Base-by-base conservation (phyloP, 768 basidiomycete genomes). In the Lactifluus hygrophoroides region DNA sequence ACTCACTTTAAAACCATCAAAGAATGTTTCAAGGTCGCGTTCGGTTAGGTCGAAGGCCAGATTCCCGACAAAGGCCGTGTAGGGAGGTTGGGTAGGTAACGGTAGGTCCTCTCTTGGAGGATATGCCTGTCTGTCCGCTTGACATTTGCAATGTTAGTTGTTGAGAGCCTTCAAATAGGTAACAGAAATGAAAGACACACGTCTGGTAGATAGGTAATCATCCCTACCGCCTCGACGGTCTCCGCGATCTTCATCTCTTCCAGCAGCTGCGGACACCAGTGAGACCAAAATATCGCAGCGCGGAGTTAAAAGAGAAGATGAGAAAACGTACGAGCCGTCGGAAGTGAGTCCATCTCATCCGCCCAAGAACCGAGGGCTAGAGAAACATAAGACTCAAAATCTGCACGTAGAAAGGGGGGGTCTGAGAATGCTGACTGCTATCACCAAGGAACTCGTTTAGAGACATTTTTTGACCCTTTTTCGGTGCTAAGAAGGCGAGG, bases 11-110 rank as follows among this genome's bases (percentile, higher is more conserved):
- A 77, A 73, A 27, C 80, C 80, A 42, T 73, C 73, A 68, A 99
- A 98, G 73, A 92, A 95, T 10, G 76, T 77, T 59, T 83, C 86
- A 44, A 99, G 73, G 66, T 96, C 94, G 5, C 68, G 66, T 70
- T 97, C 94, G 25, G 84, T 84, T 58, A 92, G 81, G 73, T 98
- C 96, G 62, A 97, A 99, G 5, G 92, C 80, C 35, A 99, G 76
- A 73, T 98, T 99, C 53, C 95, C 96, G 65, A 98, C 80, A 67
- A 92, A 98, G n/a, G 90, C 94, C 27, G 94, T 98, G 75, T 84
- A 99, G 4, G 96, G 96, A 13, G 96, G 91, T 55, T 83, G 82
- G 45, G 90, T 89, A 14, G 96, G 96, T n/a, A 98, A 72, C n/a
- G 95, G 94, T 19, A 98, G 76, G 69, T 98, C 94, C 69, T 95